Evolutionary conservation across 306 rosid species (phyloP), one percentile per base, ranked within the genome.

Genomic region (Dalbergia cultrata): DNA sequence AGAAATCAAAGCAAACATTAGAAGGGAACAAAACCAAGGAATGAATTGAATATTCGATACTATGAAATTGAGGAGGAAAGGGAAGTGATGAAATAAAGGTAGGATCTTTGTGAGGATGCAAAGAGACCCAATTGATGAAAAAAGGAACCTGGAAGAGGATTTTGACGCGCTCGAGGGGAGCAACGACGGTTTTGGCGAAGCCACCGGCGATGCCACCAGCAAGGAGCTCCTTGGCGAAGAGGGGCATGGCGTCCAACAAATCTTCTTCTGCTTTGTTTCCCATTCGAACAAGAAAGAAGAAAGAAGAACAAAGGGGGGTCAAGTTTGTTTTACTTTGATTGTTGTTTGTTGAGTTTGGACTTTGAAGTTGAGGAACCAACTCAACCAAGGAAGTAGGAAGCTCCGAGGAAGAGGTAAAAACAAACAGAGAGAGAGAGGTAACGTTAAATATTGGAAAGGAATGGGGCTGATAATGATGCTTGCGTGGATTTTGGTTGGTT

Each of bases 151-250:
- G 99, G 74, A 92, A 91, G 86, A 95, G 89, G 89, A 95, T 95
- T 74, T 92, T 95, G 87, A 95, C 76, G 8, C 97, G 97, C 80
- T 92, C 97, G 21, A 95, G 94, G 7, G 99, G 99, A 17, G 99
- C 97, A 33, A 95, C 98, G 16, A 79, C 88, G 14, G 91, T 86
- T 85, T 95, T 91, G 12, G 97, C 97, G 52, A 93, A 3, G 1
- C 94, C 96, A 7, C 99, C 98, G 16, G 99, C 92, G 50, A 90
- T 67, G 5, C 97, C 98, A 0, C 97, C 97, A 41, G 99, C 97
- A 4, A 95, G 70, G 37, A 93, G 88, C 82, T 95, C 99, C 90
- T 95, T 93, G 75, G 90, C 88, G 45, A 88, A 90, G 70, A 91
- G 85, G 18, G 99, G 99, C 86, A 86, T 85, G 72, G 74, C 80